Evolutionary conservation across 768 basidiomycete genomes (phyloP).

Genomic region (Pleurotus salmoneostramineus): DNA sequence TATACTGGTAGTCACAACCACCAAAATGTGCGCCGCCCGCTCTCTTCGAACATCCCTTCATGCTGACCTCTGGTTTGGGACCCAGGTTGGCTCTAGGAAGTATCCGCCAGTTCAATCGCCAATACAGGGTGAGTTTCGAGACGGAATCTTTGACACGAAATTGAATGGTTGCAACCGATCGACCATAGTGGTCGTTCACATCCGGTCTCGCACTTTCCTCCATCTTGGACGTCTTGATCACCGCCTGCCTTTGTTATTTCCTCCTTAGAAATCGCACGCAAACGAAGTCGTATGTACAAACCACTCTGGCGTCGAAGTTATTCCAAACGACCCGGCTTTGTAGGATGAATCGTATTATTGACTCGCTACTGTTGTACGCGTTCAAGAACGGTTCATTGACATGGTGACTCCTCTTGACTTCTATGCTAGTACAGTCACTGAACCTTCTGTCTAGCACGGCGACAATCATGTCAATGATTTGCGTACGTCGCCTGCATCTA

Average conservation of each 20-base stretch:
- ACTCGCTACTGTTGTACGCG: slow-evolving; percentile 43
- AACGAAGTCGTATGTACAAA: slow-evolving; percentile 28
- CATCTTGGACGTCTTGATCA: slow-evolving; percentile 45
- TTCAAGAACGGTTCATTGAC: slow-evolving; percentile 52
- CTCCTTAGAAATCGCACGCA: slow-evolving; percentile 34
- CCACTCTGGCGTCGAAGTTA: background rate
- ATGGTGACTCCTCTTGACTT: slow-evolving; percentile 23
- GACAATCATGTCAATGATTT: slow-evolving; percentile 36
- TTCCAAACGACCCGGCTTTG: background rate
- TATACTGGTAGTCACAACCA: slow-evolving; percentile 21
- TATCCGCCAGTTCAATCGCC: slow-evolving; percentile 12
- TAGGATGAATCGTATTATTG: slow-evolving; percentile 44
- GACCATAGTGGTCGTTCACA: slow-evolving; percentile 48
- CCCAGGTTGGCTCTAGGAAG: slow-evolving; percentile 20
- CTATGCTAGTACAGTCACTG: no score
- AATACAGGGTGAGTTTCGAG: slow-evolving; percentile 14
- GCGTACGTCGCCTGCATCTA: slow-evolving; percentile 23
- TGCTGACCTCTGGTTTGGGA: background rate
- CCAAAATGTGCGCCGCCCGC: slow-evolving; percentile 22
- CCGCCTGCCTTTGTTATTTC: slow-evolving; percentile 37
- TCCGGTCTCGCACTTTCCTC: slow-evolving; percentile 48
- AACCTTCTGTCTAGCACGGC: slow-evolving; percentile 25
- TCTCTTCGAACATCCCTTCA: background rate
- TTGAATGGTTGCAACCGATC: background rate
- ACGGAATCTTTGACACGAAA: background rate